Evolutionary conservation across 139 green algal genomes (phyloP).

Genomic region (Chlamydomonas applanata): DNA sequence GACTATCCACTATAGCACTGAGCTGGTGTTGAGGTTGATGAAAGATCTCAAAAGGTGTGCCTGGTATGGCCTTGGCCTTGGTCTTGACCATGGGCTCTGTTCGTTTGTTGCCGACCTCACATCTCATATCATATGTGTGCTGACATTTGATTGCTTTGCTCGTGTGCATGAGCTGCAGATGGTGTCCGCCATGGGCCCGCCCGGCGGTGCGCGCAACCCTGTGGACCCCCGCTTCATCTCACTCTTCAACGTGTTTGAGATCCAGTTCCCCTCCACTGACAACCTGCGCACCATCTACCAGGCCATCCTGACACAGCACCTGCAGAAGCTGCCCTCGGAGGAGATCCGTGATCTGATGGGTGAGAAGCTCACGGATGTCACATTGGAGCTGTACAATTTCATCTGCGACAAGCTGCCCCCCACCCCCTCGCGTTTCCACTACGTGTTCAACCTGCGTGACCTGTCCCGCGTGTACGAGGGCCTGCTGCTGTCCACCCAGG

Average conservation of each 20-base stretch:
- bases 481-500: constrained; percentile 51
- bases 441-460: constrained; percentile 88
- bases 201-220: constrained; percentile 78
- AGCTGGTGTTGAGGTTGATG: no score
- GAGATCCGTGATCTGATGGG: constrained; percentile 47
- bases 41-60: no score
- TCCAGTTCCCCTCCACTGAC: constrained; percentile 71
- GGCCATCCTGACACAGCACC: constrained; percentile 64
- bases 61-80: neutral
- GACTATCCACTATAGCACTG: no score
- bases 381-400: constrained; percentile 73
- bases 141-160: neutral
- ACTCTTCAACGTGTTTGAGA: constrained; percentile 82
- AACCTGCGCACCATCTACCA: constrained; percentile 82
- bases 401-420: constrained; percentile 76
- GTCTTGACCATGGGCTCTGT: neutral
- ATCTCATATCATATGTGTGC: neutral
- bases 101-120: neutral
- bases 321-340: constrained; percentile 47
- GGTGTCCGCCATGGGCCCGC: constrained; percentile 84
- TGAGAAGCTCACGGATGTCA: constrained; percentile 54
- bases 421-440: constrained; percentile 79
- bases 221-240: constrained; percentile 85
- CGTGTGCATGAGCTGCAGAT: constrained; percentile 37
- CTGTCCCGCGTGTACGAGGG: constrained; percentile 67